Percentiles rank a stretch among this genome's conserved stretches.
Evolutionary conservation across 164 flowering plant species (phyloP).

Genomic region (Aristolochia contorta): DNA sequence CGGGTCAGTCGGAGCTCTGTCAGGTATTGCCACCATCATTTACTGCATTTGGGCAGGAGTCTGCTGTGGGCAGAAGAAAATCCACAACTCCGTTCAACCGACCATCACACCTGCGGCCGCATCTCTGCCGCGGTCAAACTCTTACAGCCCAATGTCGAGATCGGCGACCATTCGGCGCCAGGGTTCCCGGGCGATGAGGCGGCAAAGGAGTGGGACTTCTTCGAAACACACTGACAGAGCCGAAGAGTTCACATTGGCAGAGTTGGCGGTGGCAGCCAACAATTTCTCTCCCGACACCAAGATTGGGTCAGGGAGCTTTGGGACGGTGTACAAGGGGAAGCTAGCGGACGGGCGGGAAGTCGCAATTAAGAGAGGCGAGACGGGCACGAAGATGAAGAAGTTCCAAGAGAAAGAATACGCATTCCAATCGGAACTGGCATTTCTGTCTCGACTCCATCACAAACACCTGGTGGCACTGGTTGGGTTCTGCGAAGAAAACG

Average conservation of each 20-base stretch:
- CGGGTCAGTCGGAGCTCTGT: conserved; percentile 64
- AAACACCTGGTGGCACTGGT: conserved; percentile 84
- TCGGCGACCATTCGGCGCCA: conserved; percentile 70
- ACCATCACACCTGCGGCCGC: conserved; percentile 38
- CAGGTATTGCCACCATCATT: conserved; percentile 45
- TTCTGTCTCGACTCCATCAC: conserved; percentile 85
- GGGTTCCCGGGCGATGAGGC: conserved; percentile 48
- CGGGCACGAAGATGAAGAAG: conserved; percentile 32
- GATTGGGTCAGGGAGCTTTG: conserved; percentile 90
- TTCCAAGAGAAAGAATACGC: conserved; percentile 88
- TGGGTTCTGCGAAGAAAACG: conserved; percentile 82
- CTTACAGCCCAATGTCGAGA: conserved; percentile 4
- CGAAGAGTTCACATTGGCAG: conserved; percentile 61
- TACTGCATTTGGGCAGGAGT: conserved; percentile 72
- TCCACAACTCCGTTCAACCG: conserved; percentile 93
- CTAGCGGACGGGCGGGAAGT: conserved; percentile 70
- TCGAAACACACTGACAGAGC: conserved; percentile 69
- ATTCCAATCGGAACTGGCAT: conserved; percentile 77
- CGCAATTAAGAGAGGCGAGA: conserved; percentile 86
- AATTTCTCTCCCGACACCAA: conserved; percentile 63
- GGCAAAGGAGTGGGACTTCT: conserved; percentile 93
- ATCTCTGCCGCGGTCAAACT: not conserved
- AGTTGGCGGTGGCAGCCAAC: conserved; percentile 66
- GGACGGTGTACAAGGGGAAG: conserved; percentile 70
- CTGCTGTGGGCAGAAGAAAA: conserved; percentile 52